A percentile compares a stretch with the other conserved stretches of the same genome.
These are phyloP conservation scores for Theobroma cacao DNA, from an alignment of 345 rosid genomes.

Conservation along the genomic window DNA sequence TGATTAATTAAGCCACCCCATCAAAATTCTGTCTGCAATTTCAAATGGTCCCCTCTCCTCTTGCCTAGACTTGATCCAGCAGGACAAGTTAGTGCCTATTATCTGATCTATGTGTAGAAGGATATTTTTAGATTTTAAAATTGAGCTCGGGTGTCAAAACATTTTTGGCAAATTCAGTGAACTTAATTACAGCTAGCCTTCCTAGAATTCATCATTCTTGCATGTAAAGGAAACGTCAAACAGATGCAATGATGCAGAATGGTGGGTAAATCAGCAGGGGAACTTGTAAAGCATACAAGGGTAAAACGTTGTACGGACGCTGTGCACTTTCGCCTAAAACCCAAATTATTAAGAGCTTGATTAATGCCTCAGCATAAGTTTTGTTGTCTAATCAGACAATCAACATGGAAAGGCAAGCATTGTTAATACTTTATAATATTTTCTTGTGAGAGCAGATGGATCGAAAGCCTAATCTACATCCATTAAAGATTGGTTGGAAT, in stretches of 20 bases:
- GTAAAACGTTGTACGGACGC: neutral
- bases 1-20: neutral
- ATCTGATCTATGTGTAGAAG: neutral
- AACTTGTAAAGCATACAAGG: neutral
- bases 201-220: neutral
- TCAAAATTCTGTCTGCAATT: neutral
- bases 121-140: neutral
- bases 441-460: neutral
- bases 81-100: neutral
- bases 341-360: conserved; percentile 5
- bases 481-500: neutral
- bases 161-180: conserved; percentile 3
- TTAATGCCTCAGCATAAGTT: neutral
- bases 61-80: neutral
- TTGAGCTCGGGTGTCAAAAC: neutral
- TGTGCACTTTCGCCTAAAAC: neutral
- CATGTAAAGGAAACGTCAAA: neutral
- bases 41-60: neutral
- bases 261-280: neutral
- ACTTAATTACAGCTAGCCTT: neutral
- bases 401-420: neutral
- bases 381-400: neutral
- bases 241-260: neutral
- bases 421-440: neutral
- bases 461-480: neutral